Conservation (phyloP, 371 early-diverging fungal species). For the Mucor saturninus region DNA sequence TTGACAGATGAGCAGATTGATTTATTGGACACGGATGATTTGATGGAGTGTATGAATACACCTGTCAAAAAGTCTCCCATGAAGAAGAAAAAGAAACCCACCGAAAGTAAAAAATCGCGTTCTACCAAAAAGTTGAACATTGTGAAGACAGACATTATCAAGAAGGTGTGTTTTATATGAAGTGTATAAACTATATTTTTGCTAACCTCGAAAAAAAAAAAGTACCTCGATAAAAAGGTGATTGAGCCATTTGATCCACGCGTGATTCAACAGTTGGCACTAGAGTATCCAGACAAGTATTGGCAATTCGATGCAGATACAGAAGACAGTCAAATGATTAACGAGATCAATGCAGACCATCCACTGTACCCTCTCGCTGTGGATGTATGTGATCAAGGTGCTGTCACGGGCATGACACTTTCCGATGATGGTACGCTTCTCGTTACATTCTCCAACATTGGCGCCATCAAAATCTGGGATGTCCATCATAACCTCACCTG, state of each 20-base stretch:
- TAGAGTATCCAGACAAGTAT: conserved; percentile 66
- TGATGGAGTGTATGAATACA: conserved; percentile 27
- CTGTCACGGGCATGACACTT: conserved; percentile 78
- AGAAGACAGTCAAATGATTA: conserved; percentile 46
- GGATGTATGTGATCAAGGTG: conserved; percentile 57
- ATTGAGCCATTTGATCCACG: conserved; percentile 38
- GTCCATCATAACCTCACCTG: conserved; percentile 64
- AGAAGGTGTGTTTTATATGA: neutral
- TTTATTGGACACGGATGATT: conserved; percentile 36
- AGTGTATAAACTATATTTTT: neutral
- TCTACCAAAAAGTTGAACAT: neutral
- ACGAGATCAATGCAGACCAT: conserved; percentile 68
- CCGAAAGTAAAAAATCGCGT: conserved; percentile 1
- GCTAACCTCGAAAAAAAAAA: neutral
- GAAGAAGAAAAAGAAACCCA: conserved; percentile 7
- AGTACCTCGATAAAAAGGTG: neutral
- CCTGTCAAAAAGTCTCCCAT: neutral
- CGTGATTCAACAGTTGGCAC: conserved; percentile 49
- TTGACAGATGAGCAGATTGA: conserved; percentile 10
- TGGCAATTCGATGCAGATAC: conserved; percentile 60
- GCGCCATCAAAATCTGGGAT: conserved; percentile 83
- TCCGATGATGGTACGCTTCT: conserved; percentile 84
- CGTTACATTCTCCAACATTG: conserved; percentile 85
- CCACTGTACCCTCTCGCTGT: conserved; percentile 61
- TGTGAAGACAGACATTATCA: conserved; percentile 1